Percentiles rank a stretch among this genome's conserved stretches.
Evolutionary conservation across 129 eudicot genomes (phyloP).

Genomic region (Solidago caesia): DNA sequence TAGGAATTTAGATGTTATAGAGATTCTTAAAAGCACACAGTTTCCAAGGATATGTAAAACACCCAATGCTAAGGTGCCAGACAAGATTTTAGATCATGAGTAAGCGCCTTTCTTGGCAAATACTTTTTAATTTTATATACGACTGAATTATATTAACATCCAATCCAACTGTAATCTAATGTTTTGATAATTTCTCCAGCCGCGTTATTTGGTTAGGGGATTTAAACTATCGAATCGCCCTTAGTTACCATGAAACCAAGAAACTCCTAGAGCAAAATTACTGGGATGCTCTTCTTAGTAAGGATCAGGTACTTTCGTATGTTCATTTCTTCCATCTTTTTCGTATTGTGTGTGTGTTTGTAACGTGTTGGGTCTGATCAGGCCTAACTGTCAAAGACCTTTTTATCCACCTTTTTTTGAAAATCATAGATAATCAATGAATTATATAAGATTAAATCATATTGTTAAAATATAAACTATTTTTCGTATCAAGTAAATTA

Average conservation of each 20-base stretch:
- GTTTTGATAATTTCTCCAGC: slow-evolving; percentile 29
- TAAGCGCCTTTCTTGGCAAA: slow-evolving; percentile 30
- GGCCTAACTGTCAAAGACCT: neutral
- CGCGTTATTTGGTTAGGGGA: slow-evolving; percentile 72
- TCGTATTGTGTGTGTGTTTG: neutral
- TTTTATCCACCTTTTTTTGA: neutral
- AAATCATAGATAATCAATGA: neutral
- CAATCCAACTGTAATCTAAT: slow-evolving; percentile 6
- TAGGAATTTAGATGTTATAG: slow-evolving; percentile 69
- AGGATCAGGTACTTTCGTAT: slow-evolving; percentile 56
- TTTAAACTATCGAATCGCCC: slow-evolving; percentile 64
- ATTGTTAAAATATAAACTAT: neutral
- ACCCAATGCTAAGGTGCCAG: slow-evolving; percentile 41
- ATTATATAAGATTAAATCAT: neutral
- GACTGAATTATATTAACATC: slow-evolving; percentile 18
- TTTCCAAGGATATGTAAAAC: slow-evolving; percentile 48
- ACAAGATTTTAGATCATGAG: slow-evolving; percentile 68
- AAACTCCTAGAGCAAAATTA: slow-evolving; percentile 51
- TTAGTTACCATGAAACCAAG: slow-evolving; percentile 54
- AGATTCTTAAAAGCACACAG: slow-evolving; percentile 63
- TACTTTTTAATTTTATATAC: slow-evolving; percentile 2
- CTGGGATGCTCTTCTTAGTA: slow-evolving; percentile 63
- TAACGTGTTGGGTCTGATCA: neutral
- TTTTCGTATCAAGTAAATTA: too few relatives aligned
- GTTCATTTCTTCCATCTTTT: neutral